A percentile compares a stretch with the other conserved stretches of the same genome.
Conservation (phyloP, 2,329 filamentous ascomycete genomes). For the Arthroderma sp. region DNA sequence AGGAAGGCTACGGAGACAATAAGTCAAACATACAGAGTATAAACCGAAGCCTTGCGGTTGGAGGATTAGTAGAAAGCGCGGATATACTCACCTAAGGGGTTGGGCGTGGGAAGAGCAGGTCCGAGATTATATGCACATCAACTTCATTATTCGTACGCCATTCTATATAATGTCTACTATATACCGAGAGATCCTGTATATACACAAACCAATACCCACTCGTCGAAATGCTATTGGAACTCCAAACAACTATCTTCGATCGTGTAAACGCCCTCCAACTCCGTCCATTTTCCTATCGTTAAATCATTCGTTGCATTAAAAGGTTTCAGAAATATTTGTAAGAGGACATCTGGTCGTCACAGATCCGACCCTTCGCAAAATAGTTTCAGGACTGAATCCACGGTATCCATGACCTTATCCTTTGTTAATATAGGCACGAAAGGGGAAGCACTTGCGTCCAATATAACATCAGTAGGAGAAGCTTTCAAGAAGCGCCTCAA, state of each 20-base stretch:
- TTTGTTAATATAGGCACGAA: slow-evolving; percentile 20
- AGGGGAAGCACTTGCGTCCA: slow-evolving; percentile 7
- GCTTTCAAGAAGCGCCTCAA: slow-evolving; percentile 27
- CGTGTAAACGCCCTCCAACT: neutral
- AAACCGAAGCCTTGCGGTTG: no score
- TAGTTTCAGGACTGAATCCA: slow-evolving; percentile 28
- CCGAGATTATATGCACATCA: neutral
- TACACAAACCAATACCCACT: neutral
- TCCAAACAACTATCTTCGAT: neutral
- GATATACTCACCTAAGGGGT: no score
- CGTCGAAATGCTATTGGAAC: neutral
- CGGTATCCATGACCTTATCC: slow-evolving; percentile 27
- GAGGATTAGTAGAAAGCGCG: no score
- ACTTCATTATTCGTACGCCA: neutral
- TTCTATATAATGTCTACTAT: neutral
- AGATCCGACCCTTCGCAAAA: slow-evolving; percentile 24
- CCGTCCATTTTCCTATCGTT: neutral
- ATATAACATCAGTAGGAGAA: neutral
- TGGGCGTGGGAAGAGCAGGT: neutral
- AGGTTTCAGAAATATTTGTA: neutral
- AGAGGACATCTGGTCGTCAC: no score
- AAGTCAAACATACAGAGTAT: no score
- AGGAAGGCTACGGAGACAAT: no score
- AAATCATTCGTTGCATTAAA: neutral
- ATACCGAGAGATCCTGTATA: neutral